Evolutionary conservation across 2,329 filamentous ascomycete species (phyloP).

Genomic region (Diaporthe vaccinii): DNA sequence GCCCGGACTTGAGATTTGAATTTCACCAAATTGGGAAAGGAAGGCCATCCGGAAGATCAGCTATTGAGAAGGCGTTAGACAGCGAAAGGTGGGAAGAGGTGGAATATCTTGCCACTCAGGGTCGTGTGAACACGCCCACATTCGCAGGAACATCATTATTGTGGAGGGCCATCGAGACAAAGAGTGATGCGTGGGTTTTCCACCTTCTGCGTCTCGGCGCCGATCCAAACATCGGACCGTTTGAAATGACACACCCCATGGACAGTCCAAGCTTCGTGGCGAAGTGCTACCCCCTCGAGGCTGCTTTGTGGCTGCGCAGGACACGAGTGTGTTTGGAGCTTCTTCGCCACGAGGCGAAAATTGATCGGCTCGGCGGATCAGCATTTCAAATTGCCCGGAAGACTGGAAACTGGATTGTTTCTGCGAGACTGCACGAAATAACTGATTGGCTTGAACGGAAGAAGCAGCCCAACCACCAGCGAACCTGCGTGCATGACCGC

Average conservation of each 20-base stretch:
- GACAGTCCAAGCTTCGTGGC: neutral
- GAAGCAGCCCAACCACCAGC: too few relatives aligned
- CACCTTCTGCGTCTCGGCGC: neutral
- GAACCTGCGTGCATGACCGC: too few relatives aligned
- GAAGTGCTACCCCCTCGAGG: neutral
- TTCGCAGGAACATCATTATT: neutral
- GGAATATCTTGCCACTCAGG: neutral
- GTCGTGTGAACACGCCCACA: neutral
- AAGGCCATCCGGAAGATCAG: neutral
- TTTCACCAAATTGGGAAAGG: neutral
- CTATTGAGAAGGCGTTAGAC: neutral
- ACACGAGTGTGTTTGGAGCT: constrained; percentile 4
- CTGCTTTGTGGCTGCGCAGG: neutral
- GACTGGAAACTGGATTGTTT: neutral
- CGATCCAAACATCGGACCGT: neutral
- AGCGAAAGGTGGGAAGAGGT: neutral
- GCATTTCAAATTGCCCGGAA: neutral
- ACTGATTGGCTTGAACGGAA: neutral
- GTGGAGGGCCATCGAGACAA: neutral
- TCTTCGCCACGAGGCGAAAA: neutral
- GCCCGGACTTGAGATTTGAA: neutral
- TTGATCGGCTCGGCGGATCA: too few relatives aligned
- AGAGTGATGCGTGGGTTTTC: neutral
- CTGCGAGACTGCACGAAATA: neutral
- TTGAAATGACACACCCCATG: neutral